Evolutionary conservation across 768 basidiomycete species (phyloP), one percentile per base, ranked within the genome.

Genomic region (Suillus subaureus): DNA sequence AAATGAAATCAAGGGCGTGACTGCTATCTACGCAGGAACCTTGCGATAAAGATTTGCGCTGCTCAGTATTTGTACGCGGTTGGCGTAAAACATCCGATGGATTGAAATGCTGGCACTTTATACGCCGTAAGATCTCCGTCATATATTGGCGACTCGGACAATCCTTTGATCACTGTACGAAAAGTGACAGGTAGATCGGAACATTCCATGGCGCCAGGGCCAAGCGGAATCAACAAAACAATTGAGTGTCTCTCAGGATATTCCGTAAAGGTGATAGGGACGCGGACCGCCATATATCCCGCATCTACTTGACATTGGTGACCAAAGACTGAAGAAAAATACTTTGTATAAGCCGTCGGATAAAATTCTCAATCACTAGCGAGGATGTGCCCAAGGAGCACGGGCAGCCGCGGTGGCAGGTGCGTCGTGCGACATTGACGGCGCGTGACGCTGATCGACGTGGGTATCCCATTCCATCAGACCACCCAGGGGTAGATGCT

Each of bases 401-500:
- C 61, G 64, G 31, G 64, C 49, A 4, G 45, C 64, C 61, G 61
- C 60, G 43, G 39, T 45, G 16, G 47, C 61, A 61, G 31, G 8
- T 31, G 43, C 64, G 43, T 61, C 55, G 31, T 11, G 42, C 54
- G 28, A 52, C 40, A 6, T 60, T 26, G 26, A 26, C 18, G 58
- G 58, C 40, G 58, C 58, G 58, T 60, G 39, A 60, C 18, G 39
- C 47, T 49, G 64, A 42, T 15, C 64, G 33, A 39, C 64, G 40
- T 64, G 40, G 37, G 39, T 57, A 66, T 80, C 81, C 93, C 93
- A 94, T 71, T 87, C 85, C 63, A 96, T 78, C 31, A 94, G 71
- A 0, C 93, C 92, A 23, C 95, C 96, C 28, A 97, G 83, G 9
- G 92, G 91, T 58, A 98, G 81, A 74, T 97, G 96, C 75, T 99